Conservation (phyloP, 495 filamentous ascomycete species). For the Neurospora sp. region DNA sequence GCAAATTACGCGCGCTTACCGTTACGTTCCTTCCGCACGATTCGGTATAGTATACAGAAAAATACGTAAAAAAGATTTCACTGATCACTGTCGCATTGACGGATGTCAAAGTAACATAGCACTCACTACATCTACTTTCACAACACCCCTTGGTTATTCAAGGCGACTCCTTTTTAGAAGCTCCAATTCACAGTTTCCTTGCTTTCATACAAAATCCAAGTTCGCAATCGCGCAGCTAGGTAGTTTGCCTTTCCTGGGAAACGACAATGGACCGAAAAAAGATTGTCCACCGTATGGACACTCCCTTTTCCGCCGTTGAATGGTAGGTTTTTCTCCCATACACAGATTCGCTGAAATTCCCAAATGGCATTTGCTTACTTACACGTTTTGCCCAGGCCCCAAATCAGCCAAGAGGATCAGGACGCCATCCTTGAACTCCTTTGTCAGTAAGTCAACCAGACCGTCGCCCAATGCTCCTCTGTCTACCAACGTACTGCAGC, state of each 20-base stretch:
- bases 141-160: not conserved
- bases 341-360: not conserved
- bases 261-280: constrained; percentile 19
- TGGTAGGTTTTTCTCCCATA: constrained; percentile 10
- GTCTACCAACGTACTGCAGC: not conserved
- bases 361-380: not conserved
- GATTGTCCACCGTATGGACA: constrained; percentile 22
- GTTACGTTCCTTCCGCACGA: not conserved
- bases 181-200: not conserved
- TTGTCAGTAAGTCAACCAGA: constrained; percentile 34
- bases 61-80: not conserved
- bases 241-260: not conserved
- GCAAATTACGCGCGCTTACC: not conserved
- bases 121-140: not conserved
- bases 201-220: not conserved
- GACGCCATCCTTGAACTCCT: constrained; percentile 45
- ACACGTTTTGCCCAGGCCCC: constrained; percentile 29
- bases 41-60: not conserved
- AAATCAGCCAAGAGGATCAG: constrained; percentile 36
- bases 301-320: constrained; percentile 18
- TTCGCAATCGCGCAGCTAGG: not conserved
- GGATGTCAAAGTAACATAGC: not conserved
- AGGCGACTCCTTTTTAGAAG: not conserved
- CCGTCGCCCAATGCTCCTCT: not conserved
- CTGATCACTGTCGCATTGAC: not conserved